A percentile compares a stretch with the other conserved stretches of the same genome.
phyloP scores from a whole-genome alignment of 2,329 filamentous ascomycete species.

The Exophiala sideris region DNA sequence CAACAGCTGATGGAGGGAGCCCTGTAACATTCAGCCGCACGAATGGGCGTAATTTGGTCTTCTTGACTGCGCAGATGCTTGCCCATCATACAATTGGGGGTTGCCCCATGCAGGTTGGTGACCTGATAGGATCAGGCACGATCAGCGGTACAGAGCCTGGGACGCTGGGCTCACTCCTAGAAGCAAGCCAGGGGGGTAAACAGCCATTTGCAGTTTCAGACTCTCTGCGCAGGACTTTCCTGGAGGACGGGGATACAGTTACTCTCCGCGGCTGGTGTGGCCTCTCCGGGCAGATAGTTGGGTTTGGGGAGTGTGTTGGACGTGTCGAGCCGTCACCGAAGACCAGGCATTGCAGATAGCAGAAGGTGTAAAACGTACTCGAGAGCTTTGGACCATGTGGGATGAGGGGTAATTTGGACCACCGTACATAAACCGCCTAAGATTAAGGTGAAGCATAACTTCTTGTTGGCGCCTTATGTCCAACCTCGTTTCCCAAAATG shows the following conservation, averaged over 20 bases:
- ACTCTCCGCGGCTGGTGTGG: slow-evolving; percentile 64
- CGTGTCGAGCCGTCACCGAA: slow-evolving; percentile 51
- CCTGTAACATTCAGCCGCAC: slow-evolving; percentile 57
- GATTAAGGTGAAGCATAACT: no score
- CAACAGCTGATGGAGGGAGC: slow-evolving; percentile 2
- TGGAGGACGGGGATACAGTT: slow-evolving; percentile 71
- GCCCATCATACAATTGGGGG: slow-evolving; percentile 73
- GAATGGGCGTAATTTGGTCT: slow-evolving; percentile 63
- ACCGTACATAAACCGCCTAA: no score
- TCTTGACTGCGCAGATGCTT: slow-evolving; percentile 78
- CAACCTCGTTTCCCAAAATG: no score
- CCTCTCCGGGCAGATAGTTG: slow-evolving; percentile 59
- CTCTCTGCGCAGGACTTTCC: slow-evolving; percentile 65
- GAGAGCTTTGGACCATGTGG: no score
- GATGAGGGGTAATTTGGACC: no score
- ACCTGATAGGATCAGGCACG: slow-evolving; percentile 73
- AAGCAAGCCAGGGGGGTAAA: slow-evolving; percentile 69
- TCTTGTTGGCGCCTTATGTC: no score
- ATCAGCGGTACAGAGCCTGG: slow-evolving; percentile 60
- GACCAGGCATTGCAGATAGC: no score
- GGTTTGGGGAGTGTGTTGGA: slow-evolving; percentile 71
- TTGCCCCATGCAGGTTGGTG: slow-evolving; percentile 68
- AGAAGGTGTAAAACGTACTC: no score
- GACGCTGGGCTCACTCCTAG: slow-evolving; percentile 66
- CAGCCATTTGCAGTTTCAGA: slow-evolving; percentile 56